A percentile compares a stretch with the other conserved stretches of the same genome.
phyloP scores from a whole-genome alignment of 768 basidiomycete genomes.

The Tricholoma saponaceum region DNA sequence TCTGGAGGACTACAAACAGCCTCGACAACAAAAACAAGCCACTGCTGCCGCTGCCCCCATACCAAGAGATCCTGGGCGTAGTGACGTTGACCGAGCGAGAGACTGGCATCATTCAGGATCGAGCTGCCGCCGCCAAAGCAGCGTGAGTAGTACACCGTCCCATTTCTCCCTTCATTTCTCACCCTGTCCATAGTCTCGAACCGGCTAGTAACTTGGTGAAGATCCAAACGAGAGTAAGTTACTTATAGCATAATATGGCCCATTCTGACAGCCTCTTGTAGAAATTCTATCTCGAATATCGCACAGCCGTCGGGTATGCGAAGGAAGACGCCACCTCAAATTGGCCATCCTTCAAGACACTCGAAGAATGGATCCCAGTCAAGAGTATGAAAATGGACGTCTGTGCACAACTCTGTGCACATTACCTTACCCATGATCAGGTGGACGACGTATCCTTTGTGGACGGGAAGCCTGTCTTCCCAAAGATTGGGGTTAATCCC shows the following conservation, averaged over 20 bases:
- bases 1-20: constrained; percentile 6
- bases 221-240: background rate
- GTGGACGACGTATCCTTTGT: constrained; percentile 3
- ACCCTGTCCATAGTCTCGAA: background rate
- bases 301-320: background rate
- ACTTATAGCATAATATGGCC: background rate
- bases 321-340: background rate
- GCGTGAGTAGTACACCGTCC: background rate
- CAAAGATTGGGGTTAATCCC: background rate
- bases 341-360: constrained; percentile 4
- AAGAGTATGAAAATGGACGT: constrained; percentile 11
- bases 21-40: background rate
- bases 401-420: background rate
- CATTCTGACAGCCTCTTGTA: background rate
- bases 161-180: background rate
- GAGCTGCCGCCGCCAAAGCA: background rate
- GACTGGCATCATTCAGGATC: background rate
- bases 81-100: background rate
- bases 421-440: constrained; percentile 5
- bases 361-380: constrained; percentile 5
- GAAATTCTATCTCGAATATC: constrained; percentile 11
- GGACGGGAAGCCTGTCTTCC: constrained; percentile 4
- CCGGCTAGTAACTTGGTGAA: background rate
- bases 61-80: background rate
- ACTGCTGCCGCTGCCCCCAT: constrained; percentile 5